Evolutionary conservation across 352 stramenopile genomes (phyloP).

Genomic region (Pythium rishiriense): DNA sequence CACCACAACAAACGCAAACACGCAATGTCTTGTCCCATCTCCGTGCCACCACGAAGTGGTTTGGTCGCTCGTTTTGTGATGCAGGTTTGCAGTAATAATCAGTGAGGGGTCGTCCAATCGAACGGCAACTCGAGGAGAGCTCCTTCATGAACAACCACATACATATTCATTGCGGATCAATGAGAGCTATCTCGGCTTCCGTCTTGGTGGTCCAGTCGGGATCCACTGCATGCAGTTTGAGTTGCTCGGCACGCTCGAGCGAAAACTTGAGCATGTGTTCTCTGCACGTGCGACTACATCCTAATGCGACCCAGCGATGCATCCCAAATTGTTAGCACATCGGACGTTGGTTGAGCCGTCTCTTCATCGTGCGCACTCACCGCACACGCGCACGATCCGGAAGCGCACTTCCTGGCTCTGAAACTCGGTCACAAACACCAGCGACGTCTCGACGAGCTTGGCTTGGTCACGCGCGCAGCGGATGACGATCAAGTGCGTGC

Average conservation of each 20-base stretch:
- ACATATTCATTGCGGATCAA: conserved; percentile 46
- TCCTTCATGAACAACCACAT: too few species aligned
- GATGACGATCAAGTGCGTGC: conserved; percentile 56
- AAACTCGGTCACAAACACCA: conserved; percentile 70
- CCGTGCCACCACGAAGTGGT: too few species aligned
- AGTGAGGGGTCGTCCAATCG: too few species aligned
- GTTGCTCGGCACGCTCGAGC: conserved; percentile 42
- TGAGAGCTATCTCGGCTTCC: conserved; percentile 47
- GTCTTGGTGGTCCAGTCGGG: conserved; percentile 44
- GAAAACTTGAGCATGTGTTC: conserved; percentile 55
- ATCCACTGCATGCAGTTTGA: conserved; percentile 40
- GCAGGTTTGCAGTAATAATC: too few species aligned
- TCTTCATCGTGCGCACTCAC: too few species aligned
- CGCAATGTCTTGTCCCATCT: too few species aligned
- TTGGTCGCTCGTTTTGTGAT: too few species aligned
- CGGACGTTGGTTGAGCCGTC: too few species aligned
- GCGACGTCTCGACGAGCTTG: conserved; percentile 72
- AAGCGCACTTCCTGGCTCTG: conserved; percentile 62
- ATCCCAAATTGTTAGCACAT: too few species aligned
- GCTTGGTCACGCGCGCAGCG: conserved; percentile 67
- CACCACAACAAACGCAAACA: background rate
- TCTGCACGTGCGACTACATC: conserved; percentile 54
- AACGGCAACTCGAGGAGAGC: too few species aligned
- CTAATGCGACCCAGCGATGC: conserved; percentile 18
- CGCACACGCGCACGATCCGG: conserved; percentile 65